A percentile compares a stretch with the other conserved stretches of the same genome.
These are phyloP conservation scores for Chloris gayana DNA, from an alignment of 176 grass and related monocot species.

Conservation along the genomic window DNA sequence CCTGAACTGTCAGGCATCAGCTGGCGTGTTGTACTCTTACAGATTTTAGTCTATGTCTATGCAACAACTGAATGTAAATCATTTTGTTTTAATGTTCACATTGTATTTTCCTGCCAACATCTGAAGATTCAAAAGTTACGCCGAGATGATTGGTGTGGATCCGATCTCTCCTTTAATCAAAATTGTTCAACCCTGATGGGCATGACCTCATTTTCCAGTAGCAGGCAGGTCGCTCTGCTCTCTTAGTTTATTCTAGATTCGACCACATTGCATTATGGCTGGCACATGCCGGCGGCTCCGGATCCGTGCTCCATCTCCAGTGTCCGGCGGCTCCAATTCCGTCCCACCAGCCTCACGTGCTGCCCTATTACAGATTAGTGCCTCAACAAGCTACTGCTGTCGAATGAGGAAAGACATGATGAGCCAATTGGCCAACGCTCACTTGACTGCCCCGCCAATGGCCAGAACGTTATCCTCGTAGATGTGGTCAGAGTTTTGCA, in stretches of 20 bases:
- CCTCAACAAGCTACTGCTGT: neutral
- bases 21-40: too few relatives aligned
- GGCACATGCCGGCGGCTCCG: constrained; percentile 22
- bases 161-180: too few relatives aligned
- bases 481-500: constrained; percentile 39
- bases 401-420: neutral
- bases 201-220: neutral
- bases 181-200: neutral
- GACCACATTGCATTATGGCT: too few relatives aligned
- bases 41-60: neutral
- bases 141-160: neutral
- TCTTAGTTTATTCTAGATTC: constrained; percentile 5
- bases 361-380: neutral
- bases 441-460: neutral
- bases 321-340: neutral
- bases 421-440: neutral
- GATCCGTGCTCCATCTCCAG: neutral
- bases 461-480: constrained; percentile 49
- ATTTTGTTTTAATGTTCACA: neutral
- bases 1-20: neutral
- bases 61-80: neutral
- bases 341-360: neutral
- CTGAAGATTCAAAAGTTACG: neutral
- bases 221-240: neutral
- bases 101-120: neutral